These are phyloP conservation scores for Saccharomycopsis fermentans DNA, from an alignment of 805 yeast species.

Conservation along the genomic window DNA sequence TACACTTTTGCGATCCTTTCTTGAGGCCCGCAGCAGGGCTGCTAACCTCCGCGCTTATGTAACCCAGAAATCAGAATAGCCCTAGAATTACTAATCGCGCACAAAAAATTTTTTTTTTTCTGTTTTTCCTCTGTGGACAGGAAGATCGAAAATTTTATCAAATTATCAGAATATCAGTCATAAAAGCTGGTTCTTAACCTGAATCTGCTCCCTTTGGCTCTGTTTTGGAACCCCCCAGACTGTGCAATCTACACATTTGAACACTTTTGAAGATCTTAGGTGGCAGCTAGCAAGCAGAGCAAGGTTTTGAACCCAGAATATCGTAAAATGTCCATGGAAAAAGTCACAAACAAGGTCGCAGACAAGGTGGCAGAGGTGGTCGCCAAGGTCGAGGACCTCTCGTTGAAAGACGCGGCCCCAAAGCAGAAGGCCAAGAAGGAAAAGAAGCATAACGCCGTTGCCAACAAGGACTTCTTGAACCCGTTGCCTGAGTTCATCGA, in stretches of 20 bases:
- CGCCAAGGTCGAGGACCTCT: slow-evolving; percentile 34
- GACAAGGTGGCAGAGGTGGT: slow-evolving; percentile 25
- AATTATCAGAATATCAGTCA: too few relatives aligned
- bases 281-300: not conserved
- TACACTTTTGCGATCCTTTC: too few relatives aligned
- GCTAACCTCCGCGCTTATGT: too few relatives aligned
- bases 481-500: slow-evolving; percentile 83
- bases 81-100: too few relatives aligned
- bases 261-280: not conserved
- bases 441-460: slow-evolving; percentile 27
- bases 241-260: not conserved
- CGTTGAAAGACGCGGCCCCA: slow-evolving; percentile 2
- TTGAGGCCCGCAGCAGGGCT: too few relatives aligned
- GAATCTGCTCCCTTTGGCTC: too few relatives aligned
- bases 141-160: too few relatives aligned
- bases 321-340: slow-evolving; percentile 26
- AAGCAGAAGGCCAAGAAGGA: slow-evolving; percentile 31
- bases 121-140: too few relatives aligned
- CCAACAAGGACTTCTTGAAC: slow-evolving; percentile 38
- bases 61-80: too few relatives aligned
- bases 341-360: slow-evolving; percentile 40
- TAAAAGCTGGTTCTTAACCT: too few relatives aligned
- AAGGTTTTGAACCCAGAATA: not conserved
- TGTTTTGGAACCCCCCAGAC: too few relatives aligned
- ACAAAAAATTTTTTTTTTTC: too few relatives aligned